These are phyloP conservation scores for Ogataea thermomethanolica DNA, from an alignment of 805 yeast genomes.

Conservation along the genomic window DNA sequence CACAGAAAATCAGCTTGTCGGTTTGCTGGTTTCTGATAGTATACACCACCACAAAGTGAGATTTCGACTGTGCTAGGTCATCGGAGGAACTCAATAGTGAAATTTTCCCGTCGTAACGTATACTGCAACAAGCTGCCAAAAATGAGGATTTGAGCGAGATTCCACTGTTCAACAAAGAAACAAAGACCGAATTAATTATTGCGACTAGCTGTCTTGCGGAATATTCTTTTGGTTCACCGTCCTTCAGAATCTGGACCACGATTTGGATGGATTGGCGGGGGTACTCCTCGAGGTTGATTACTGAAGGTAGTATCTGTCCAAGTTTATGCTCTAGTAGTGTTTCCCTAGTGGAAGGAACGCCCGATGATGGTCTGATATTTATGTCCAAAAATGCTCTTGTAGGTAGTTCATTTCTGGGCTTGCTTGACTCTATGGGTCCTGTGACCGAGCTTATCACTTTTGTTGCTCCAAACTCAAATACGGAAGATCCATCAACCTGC, in stretches of 20 bases:
- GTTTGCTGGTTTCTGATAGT: slow-evolving; percentile 49
- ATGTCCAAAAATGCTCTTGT: slow-evolving; percentile 74
- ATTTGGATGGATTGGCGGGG: slow-evolving; percentile 80
- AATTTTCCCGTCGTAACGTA: slow-evolving; percentile 26
- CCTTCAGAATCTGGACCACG: slow-evolving; percentile 58
- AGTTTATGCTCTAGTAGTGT: slow-evolving; percentile 70
- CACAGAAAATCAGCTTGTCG: slow-evolving; percentile 59
- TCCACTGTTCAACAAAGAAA: slow-evolving; percentile 81
- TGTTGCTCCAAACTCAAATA: slow-evolving; percentile 46
- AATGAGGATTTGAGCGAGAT: slow-evolving; percentile 64
- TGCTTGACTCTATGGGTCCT: slow-evolving; percentile 83
- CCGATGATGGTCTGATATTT: slow-evolving; percentile 71
- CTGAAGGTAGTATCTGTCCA: slow-evolving; percentile 54
- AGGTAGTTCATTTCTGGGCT: slow-evolving; percentile 79
- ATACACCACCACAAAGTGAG: slow-evolving; percentile 67
- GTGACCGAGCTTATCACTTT: slow-evolving; percentile 72
- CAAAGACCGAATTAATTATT: slow-evolving; percentile 65
- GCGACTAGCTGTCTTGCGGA: slow-evolving; percentile 55
- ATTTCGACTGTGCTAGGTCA: slow-evolving; percentile 41
- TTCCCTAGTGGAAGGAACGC: slow-evolving; percentile 72
- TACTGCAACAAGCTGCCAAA: slow-evolving; percentile 46
- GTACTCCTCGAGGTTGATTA: slow-evolving; percentile 57
- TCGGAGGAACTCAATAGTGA: slow-evolving; percentile 44
- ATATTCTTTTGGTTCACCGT: slow-evolving; percentile 41
- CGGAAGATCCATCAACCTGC: slow-evolving; percentile 81